These are phyloP conservation scores for Astraeus odoratus DNA, from an alignment of 768 basidiomycete species.

Conservation along the genomic window DNA sequence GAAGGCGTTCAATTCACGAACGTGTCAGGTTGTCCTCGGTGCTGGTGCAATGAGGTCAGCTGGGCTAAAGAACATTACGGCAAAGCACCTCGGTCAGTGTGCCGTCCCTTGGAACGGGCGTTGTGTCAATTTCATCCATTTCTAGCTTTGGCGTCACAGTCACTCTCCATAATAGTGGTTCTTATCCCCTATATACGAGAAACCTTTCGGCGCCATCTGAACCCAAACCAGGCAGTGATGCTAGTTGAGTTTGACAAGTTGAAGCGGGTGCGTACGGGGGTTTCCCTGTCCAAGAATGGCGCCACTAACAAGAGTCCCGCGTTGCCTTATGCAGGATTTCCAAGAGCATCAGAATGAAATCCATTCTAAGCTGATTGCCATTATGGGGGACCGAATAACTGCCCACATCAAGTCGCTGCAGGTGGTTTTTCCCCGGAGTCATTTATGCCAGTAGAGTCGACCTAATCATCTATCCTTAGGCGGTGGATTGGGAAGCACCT, in stretches of 20 bases:
- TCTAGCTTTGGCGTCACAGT: conserved; percentile 90
- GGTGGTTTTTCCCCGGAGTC: conserved; percentile 34
- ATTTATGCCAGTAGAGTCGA: not conserved
- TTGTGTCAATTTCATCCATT: conserved; percentile 8
- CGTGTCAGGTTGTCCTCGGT: conserved; percentile 96
- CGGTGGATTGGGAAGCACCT: conserved; percentile 70
- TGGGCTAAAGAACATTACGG: conserved; percentile 96
- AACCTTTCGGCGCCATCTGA: conserved; percentile 88
- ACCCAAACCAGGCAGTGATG: conserved; percentile 93
- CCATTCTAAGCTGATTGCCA: conserved; percentile 92
- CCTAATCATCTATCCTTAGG: conserved; percentile 33
- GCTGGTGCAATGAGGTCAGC: conserved; percentile 99
- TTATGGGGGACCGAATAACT: conserved; percentile 92
- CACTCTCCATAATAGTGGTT: conserved; percentile 87
- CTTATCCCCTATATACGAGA: conserved; percentile 96
- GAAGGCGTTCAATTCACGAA: conserved; percentile 96
- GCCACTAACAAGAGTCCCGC: not conserved
- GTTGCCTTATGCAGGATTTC: conserved; percentile 57
- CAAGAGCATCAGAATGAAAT: conserved; percentile 99
- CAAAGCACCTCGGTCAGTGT: conserved; percentile 83
- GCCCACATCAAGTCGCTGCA: conserved; percentile 81
- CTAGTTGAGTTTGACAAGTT: conserved; percentile 97
- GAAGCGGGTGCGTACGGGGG: conserved; percentile 64
- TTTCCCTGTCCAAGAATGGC: not conserved
- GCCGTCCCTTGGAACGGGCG: conserved; percentile 6